These are phyloP conservation scores for Cryptococcus neoformans DNA, from an alignment of 1,284 basidiomycete genomes.

Conservation along the genomic window DNA sequence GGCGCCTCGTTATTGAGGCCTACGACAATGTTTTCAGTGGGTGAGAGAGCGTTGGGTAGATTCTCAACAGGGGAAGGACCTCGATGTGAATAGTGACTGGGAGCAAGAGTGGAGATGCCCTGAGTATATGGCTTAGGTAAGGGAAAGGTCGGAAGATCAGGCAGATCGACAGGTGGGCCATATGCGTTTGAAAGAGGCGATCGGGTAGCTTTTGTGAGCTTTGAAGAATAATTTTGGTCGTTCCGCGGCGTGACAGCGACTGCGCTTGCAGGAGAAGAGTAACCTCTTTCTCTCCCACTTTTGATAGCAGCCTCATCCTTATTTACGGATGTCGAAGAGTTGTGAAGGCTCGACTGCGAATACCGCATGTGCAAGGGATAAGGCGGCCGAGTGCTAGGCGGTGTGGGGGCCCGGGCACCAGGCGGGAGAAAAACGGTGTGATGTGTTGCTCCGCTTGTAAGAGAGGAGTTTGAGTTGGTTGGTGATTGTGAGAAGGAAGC, in stretches of 20 bases:
- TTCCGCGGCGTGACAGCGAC: not conserved
- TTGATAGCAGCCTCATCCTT: constrained; percentile 1
- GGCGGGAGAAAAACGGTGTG: constrained; percentile 31
- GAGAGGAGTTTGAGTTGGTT: constrained; percentile 4
- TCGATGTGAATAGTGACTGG: not conserved
- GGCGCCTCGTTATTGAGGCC: constrained; percentile 1
- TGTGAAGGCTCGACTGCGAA: constrained; percentile 21
- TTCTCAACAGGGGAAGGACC: not conserved
- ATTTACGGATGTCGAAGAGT: constrained; percentile 4
- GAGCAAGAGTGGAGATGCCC: not conserved
- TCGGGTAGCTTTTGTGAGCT: too few species aligned
- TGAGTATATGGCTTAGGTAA: constrained; percentile 8
- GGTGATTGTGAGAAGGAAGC: constrained; percentile 5
- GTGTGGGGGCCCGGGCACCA: constrained; percentile 35
- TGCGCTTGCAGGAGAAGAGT: not conserved
- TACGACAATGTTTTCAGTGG: not conserved
- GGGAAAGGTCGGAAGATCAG: constrained; percentile 14
- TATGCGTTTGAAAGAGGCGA: not conserved
- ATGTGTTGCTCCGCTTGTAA: constrained; percentile 15
- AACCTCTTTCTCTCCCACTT: constrained; percentile 7
- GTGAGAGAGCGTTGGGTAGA: constrained; percentile 1
- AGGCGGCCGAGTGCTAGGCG: constrained; percentile 17
- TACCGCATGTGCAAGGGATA: constrained; percentile 15
- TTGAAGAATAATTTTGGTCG: not conserved
- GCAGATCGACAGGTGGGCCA: not conserved